These are phyloP conservation scores for Grosmannia penicillata DNA, from an alignment of 2,329 filamentous ascomycete species.

Conservation along the genomic window DNA sequence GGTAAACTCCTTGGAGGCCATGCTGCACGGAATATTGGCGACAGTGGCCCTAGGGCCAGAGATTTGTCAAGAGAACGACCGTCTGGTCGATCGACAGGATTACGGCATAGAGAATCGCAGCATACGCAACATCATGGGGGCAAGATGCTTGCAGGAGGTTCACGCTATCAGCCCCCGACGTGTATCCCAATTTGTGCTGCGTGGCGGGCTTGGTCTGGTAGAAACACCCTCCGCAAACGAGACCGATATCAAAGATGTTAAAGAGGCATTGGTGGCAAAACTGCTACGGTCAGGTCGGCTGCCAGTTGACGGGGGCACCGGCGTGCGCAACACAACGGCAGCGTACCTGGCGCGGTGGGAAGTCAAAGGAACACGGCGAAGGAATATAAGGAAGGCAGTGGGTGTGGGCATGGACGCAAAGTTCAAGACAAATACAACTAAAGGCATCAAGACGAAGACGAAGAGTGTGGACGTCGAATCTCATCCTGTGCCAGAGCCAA, in stretches of 20 bases:
- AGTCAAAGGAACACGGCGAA: conserved; percentile 1
- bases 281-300: not conserved
- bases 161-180: conserved; percentile 31
- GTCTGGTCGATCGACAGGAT: conserved; percentile 30
- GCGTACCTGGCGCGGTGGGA: conserved; percentile 8
- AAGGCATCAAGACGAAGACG: conserved; percentile 1
- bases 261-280: conserved; percentile 9
- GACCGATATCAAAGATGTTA: conserved; percentile 14
- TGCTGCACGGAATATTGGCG: conserved; percentile 58
- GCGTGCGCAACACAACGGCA: conserved; percentile 3
- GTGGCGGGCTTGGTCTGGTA: conserved; percentile 6
- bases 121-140: too few relatives aligned
- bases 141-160: conserved; percentile 19
- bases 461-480: too few relatives aligned
- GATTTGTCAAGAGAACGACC: too few relatives aligned
- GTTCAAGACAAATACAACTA: too few relatives aligned
- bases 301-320: not conserved
- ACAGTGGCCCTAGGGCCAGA: too few relatives aligned
- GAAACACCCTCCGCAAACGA: conserved; percentile 3
- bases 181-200: conserved; percentile 39
- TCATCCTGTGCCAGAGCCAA: too few relatives aligned
- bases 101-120: conserved; percentile 11
- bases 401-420: too few relatives aligned
- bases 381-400: too few relatives aligned
- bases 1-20: conserved; percentile 70